Evolutionary conservation across 495 filamentous ascomycete genomes (phyloP), one percentile per base, ranked within the genome.

Genomic region (Talaromyces stipitatus): DNA sequence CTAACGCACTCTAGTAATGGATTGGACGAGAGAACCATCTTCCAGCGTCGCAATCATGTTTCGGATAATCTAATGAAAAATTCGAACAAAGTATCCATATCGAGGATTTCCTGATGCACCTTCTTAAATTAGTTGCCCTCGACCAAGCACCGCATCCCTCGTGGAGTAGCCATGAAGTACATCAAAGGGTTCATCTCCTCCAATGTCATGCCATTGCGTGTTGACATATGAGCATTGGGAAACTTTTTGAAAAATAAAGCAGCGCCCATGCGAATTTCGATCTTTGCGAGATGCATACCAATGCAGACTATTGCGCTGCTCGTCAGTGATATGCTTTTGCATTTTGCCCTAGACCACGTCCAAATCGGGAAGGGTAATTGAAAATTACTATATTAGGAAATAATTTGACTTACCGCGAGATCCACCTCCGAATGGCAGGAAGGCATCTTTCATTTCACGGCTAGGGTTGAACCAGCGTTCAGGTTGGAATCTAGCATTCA

Each of bases 361-460:
- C n/a, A n/a, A n/a, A n/a, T n/a, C 14, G 4, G 1, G 4, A 36
- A 3, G 14, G 33, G 14, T 5, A 36, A 36, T 36, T 5, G 14
- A n/a, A 36, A n/a, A n/a, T 16, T 16, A 14, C 12, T 36, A 28
- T 20, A 29, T 29, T n/a, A 28, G 27, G 28, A 51, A 18, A 28
- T 18, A 18, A 12, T n/a, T 2, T 24, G n/a, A 29, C 48, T 51
- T 30, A 51, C 48, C 26, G 2, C 64, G 38, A 9, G 58, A 45
- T 12, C 64, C 60, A 20, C 50, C 51, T 7, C 64, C 64, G 56
- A 64, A 64, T 1, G 64, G 23, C 10, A 56, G 58, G 26, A 66
- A 59, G 1, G 57, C 52, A n/a, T 23, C 23, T 27, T 29, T 51
- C 48, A 51, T 51, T 51, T 51, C 48, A 18, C 28, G 26, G 0